Percentiles rank a stretch among this genome's conserved stretches.
Conservation (phyloP, 2,329 filamentous ascomycete genomes). For the Colletotrichum sp. region DNA sequence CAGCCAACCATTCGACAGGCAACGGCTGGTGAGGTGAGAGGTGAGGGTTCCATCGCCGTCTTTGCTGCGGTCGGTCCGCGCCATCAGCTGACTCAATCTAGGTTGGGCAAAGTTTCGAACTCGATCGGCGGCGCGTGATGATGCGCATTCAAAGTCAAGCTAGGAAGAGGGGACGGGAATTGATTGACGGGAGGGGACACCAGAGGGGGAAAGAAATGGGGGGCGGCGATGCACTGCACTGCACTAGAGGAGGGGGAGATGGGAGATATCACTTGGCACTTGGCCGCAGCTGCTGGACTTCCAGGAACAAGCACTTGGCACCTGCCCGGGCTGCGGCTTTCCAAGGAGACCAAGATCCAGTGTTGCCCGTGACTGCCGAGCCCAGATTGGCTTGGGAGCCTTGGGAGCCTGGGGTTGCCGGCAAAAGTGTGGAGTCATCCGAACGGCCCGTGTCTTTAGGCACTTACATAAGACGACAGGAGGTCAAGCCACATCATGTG, state of each 20-base stretch:
- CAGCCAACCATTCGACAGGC: not conserved
- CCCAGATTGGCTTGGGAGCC: not conserved
- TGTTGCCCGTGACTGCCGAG: not conserved
- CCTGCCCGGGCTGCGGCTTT: not conserved
- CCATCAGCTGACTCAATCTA: constrained; percentile 7
- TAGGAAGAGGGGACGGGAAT: not conserved
- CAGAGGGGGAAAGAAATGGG: not conserved
- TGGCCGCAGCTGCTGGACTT: not conserved
- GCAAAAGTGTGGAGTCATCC: not conserved
- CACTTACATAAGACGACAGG: not conserved
- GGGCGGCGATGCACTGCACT: not conserved
- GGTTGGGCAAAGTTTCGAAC: constrained; percentile 10
- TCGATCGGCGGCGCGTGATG: not conserved
- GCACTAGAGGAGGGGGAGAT: not conserved
- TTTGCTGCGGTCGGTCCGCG: not conserved
- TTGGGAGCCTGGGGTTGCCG: not conserved
- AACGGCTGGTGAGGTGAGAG: not conserved
- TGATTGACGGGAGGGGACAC: not conserved
- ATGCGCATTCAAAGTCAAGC: not conserved
- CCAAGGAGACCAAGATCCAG: not conserved
- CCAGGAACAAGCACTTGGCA: not conserved
- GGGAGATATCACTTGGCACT: not conserved
- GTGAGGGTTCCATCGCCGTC: not conserved
- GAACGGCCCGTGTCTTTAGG: not conserved
- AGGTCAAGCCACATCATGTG: constrained; percentile 9